A percentile compares a stretch with the other conserved stretches of the same genome.
Evolutionary conservation across 106 monocot species (phyloP).

Genomic region (Hemerocallis citrina): DNA sequence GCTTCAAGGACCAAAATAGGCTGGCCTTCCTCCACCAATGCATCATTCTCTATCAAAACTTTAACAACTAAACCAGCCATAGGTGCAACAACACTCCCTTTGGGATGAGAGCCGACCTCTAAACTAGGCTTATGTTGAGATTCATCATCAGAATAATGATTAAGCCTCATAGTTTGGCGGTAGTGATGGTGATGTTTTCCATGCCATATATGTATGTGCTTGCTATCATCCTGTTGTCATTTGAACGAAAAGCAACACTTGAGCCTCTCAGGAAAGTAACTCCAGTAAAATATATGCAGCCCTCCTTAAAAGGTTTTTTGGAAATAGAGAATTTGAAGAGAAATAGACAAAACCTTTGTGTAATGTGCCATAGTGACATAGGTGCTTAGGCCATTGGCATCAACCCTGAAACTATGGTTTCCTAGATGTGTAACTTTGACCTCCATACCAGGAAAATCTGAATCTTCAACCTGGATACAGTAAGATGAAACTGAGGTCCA

Average conservation of each 20-base stretch:
- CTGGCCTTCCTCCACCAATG: constrained; percentile 69
- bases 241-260: constrained; percentile 3
- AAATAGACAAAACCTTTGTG: constrained; percentile 33
- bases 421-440: constrained; percentile 47
- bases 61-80: constrained; percentile 97
- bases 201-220: constrained; percentile 87
- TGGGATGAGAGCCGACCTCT: constrained; percentile 36
- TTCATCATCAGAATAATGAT: constrained; percentile 35
- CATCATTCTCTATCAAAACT: constrained; percentile 68
- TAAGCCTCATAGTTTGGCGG: constrained; percentile 34
- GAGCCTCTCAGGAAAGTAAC: neutral
- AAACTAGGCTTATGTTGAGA: constrained; percentile 24
- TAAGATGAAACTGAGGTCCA: neutral
- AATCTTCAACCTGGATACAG: constrained; percentile 43
- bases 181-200: constrained; percentile 75
- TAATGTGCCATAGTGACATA: constrained; percentile 59
- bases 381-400: constrained; percentile 46
- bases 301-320: too few species aligned
- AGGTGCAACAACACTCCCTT: constrained; percentile 88
- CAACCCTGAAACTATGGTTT: constrained; percentile 54
- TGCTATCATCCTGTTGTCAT: constrained; percentile 46
- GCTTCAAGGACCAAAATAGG: constrained; percentile 89
- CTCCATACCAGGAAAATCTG: constrained; percentile 32
- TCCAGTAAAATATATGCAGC: too few species aligned
- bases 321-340: neutral